phyloP scores from a whole-genome alignment of 2,329 filamentous ascomycete genomes.

The Coccinonectria pachysandricola region DNA sequence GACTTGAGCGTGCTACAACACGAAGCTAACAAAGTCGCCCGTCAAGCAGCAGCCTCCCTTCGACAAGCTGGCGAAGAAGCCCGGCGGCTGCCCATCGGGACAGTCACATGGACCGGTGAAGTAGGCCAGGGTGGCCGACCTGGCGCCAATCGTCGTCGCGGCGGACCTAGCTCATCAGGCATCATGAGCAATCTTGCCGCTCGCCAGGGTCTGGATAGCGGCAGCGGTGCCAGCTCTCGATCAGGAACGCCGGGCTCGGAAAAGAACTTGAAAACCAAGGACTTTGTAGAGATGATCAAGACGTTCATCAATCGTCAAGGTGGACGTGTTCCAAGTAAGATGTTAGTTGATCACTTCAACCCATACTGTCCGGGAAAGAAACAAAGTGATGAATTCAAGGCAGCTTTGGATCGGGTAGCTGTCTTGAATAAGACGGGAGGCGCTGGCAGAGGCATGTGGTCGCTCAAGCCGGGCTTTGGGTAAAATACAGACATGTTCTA shows the following conservation, averaged over 20 bases:
- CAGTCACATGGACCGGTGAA: conserved; percentile 88
- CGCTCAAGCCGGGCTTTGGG: conserved; percentile 30
- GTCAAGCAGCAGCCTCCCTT: conserved; percentile 66
- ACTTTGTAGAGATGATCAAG: conserved; percentile 64
- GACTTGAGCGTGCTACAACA: conserved; percentile 70
- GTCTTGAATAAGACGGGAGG: conserved; percentile 51
- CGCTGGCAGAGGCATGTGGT: conserved; percentile 44
- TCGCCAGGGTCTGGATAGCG: conserved; percentile 40
- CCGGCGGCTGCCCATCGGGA: conserved; percentile 63
- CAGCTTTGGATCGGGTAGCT: conserved; percentile 68
- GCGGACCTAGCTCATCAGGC: conserved; percentile 41
- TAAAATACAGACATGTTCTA: conserved; percentile 19
- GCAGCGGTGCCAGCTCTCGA: conserved; percentile 34
- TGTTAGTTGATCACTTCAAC: conserved; percentile 85
- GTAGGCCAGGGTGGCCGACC: conserved; percentile 69
- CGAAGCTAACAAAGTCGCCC: conserved; percentile 72
- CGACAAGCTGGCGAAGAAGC: conserved; percentile 64
- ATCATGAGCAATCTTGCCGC: conserved; percentile 48
- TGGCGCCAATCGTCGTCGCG: conserved; percentile 40
- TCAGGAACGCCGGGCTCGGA: conserved; percentile 32
- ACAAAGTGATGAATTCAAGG: conserved; percentile 70
- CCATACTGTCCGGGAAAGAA: conserved; percentile 56
- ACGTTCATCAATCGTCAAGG: conserved; percentile 70
- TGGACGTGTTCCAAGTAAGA: conserved; percentile 70
- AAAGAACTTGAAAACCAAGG: conserved; percentile 39